Evolutionary conservation across 495 filamentous ascomycete genomes (phyloP), one percentile per base, ranked within the genome.

Genomic region (Podospora pseudoanserina): DNA sequence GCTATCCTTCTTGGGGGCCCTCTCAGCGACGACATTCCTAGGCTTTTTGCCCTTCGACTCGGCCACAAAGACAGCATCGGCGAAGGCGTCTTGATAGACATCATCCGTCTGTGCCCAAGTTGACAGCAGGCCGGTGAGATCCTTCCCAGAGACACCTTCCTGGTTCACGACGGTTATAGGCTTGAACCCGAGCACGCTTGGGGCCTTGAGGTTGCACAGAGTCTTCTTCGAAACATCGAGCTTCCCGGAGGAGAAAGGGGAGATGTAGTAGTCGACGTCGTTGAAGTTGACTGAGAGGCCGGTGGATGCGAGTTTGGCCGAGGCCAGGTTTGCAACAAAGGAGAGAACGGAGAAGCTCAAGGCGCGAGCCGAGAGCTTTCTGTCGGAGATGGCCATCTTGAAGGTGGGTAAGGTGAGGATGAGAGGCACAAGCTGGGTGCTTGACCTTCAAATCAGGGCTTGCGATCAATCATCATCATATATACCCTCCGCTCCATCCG

Each of bases 261-360:
- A 72, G 63, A 81, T 71, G 63, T 79, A 85, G 67, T 83, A 85
- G 19, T 76, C 68, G 39, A 85, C 74, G 30, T 75, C 74, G 71
- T 84, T 78, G 59, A 85, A 61, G 1, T 71, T 71, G 19, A 82
- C 74, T 0, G 83, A 78, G 11, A 77, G 73, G 30, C 82, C 82
- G 7, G 77, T 82, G 5, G 78, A 70, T 23, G 67, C 60, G 67
- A 77, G 67, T 39, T 68, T 39, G 23, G 72, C 69, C 0, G 68
- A 62, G n/a, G 64, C 65, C 9, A 74, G 23, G 5, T 44, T 54
- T 0, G 66, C 62, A 19, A 71, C 16, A 39, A 72, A 28, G 11
- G 68, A 64, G 23, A 72, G 28, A 39, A 71, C 18, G 2, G 60
- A 70, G 16, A 70, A 66, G 34, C 64, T 59, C 2, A 71, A 23